Base-by-base conservation (phyloP, 2,329 filamentous ascomycete genomes). In the Cytospora piceae region DNA sequence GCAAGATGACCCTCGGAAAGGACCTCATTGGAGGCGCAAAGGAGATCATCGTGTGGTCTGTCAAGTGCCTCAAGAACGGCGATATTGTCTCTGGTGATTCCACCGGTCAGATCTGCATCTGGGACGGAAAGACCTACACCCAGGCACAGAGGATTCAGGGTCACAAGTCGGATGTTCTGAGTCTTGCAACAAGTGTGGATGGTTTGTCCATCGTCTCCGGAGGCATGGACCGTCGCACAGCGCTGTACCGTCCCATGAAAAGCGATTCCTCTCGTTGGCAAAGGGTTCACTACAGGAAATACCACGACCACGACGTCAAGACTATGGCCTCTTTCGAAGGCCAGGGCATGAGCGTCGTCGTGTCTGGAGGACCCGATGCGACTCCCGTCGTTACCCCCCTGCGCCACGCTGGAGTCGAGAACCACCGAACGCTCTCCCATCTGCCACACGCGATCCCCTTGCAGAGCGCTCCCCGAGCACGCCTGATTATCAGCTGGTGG, bases 11-110 rank as follows among this genome's bases (percentile, higher is more conserved):
- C 0, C 80, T 98, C 39, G 95, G 94, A 4, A 88, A 89, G 63
- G 92, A 94, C 42, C 83, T 92, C 14, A 81, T 82, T 9, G 91
- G 91, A 54, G 92, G 92, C 8, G 87, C 91, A 22, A 94, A 92
- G 77, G 91, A 96, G 70, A 90, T 94, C 64, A 88, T 98, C 59
- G 91, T 97, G 17, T 99, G 95, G 95, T 90, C 92, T 61, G 90
- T 99, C 68, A 97, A 93, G 77, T 93, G 91, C 73, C 83, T 98
- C 37, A 87, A 90, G 12, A 91, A 92, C 73, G 94, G 93, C 58
- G 93, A 95, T 70, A 95, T 99, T 68, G 89, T 98, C 15, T 97
- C 94, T 1, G 95, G 93, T 59, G 95, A 99, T 76, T 98, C 95
- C 3, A 94, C 93, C 6, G 95, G 95, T 37, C 93, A 98, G 75